Base-by-base conservation (phyloP, 768 basidiomycete genomes). In the Lactarius vividus region DNA sequence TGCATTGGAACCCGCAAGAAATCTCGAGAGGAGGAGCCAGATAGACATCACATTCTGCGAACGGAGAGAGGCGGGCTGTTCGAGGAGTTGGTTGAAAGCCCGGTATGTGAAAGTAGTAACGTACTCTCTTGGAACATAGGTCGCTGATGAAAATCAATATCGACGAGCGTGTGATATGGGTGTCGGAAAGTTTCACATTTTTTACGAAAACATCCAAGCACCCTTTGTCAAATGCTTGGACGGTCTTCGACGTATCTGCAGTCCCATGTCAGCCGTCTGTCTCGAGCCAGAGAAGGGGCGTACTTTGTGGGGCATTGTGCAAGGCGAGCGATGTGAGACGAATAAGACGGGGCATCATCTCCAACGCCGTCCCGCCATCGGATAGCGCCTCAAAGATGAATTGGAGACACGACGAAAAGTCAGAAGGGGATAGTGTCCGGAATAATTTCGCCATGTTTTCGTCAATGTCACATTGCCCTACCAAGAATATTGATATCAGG, bases 271-370 rank as follows among this genome's bases (percentile, higher is more conserved):
- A 66, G 44, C 42, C 15, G 67, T 46, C 62, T 9, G 13, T 37
- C 13, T 57, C 20, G 18, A 29, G 49, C 42, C 8, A 29, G 64
- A 65, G 10, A 35, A 40, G 69, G 15, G 15, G 16, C 77, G 40
- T 71, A 88, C 91, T 83, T 75, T 84, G 83, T 1, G 91, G 91
- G 69, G 88, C 81, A 55, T 86, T 80, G 42, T 77, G 82, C 44
- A 89, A 66, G 20, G 88, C 68, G 4, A 85, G 65, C 0, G 77
- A 75, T 4, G 83, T 78, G 16, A 87, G 73, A 66, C 80, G 84
- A 7, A 90, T 75, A 13, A 88, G 71, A 40, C 75, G 72, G 18
- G 74, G 72, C 9, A 79, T 72, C n/a, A 76, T 74, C 23, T 72
- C 66, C 0, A 69, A 37, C 1, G 69, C 62, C 26, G 49, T 42